Base-by-base conservation (phyloP, 2,329 filamentous ascomycete species). In the Thelonectria discophora region DNA sequence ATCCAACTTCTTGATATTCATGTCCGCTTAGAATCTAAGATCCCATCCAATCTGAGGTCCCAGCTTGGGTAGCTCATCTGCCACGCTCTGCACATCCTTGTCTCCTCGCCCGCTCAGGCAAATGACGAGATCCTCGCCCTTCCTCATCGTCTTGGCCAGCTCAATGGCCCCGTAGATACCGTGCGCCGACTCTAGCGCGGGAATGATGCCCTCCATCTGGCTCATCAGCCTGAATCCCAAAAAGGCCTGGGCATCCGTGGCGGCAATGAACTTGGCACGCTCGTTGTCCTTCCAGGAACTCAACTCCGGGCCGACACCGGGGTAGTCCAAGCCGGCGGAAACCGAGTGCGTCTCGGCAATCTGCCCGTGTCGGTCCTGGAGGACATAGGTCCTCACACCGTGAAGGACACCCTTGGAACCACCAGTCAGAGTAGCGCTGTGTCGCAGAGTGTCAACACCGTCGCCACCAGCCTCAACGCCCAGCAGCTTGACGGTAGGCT, bases 31-130 rank as follows among this genome's bases (percentile, higher is more conserved):
- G 70, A 90, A 90, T 34, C 87, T 81, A 70, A 90, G 74, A 69
- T 90, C 87, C 87, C 87, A 90, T 60, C 86, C 93, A 78, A 99
- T 98, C 82, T 90, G 84, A 8, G 95, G 95, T 0, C 95, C 94
- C 64, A 99, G 78, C 69, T 85, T 91, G 17, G 94, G 94, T 74
- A 99, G 80, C 80, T 97, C 93, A 74, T 99, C 95, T 0, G 95
- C 95, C 53, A 99, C 94, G 73, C 92, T 97, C 86, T 99, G 94
- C 61, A 99, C 95, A 75, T 99, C 95, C 87, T 99, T 99, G 79
- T 99, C 95, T 65, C 95, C 95, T 70, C 95, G 85, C 9, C 95
- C 95, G 74, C 91, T 96, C 39, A 99, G 78, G 79, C 94, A 98
- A 65, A 99, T 94, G 62, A 99, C 94, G 27, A 99, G 81, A 73